Evolutionary conservation across 768 basidiomycete genomes (phyloP), one percentile per base, ranked within the genome.

Genomic region (Podaxis sp.): DNA sequence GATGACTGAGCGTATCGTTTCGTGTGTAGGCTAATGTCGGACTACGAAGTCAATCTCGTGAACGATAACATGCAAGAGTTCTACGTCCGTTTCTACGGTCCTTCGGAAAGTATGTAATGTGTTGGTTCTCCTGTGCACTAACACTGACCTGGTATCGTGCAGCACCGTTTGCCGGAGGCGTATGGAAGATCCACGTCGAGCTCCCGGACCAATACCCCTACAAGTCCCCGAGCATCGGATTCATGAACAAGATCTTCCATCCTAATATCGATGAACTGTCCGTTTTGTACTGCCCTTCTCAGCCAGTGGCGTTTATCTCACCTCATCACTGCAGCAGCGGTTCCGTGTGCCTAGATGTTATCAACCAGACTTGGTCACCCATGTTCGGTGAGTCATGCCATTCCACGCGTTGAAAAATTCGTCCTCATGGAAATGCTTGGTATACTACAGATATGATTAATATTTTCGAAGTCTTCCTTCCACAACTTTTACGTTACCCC

Each of bases 191-290:
- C 64, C 97, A 99, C 71, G 97, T 99, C 63, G 97, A 99, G 73
- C 83, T 99, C 22, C 97, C 96, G 24, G 94, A 98, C 66, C 94
- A 97, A 75, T 99, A 98, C 72, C 97, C 97, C 2, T 99, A 90
- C 86, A 98, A 98, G 77, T 96, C 94, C 29, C 97, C 97, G 4
- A 95, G 93, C 72, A 99, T 99, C 67, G 97, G 97, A 1, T 99
- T 99, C 77, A 96, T 97, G 94, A 99, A 99, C 85, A 98, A 98
- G 90, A 98, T 99, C 74, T 98, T 97, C 73, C 97, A 98, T 70
- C 97, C 97, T 19, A 99, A 99, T 72, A 99, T 99, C 71, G 97
- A 99, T 77, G 97, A 99, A 76, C 79, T 97, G 91, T 98, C 74
- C 72, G 94, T 80, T n/a, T 51, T 25, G 47, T 63, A 59, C 54